A percentile compares a stretch with the other conserved stretches of the same genome.
Evolutionary conservation across 768 basidiomycete genomes (phyloP).

Genomic region (Lenzites betulinus): DNA sequence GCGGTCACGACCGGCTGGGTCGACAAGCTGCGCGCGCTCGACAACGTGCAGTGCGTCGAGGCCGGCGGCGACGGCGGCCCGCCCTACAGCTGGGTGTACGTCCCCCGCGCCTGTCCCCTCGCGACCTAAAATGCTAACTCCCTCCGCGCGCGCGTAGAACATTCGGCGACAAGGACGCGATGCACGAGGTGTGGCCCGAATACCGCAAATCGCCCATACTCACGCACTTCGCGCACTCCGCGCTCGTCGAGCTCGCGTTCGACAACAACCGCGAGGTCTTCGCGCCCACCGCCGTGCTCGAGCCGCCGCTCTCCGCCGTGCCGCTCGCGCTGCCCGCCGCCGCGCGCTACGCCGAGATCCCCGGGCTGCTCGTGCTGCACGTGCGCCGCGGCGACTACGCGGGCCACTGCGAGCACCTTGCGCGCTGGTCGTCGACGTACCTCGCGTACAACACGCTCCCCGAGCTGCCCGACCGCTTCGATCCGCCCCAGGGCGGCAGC

Average conservation of each 20-base stretch:
- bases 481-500: not conserved
- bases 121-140: not conserved
- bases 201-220: slow-evolving; percentile 52
- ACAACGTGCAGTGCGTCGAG: not conserved
- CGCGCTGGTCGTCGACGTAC: slow-evolving; percentile 35
- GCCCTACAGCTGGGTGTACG: not conserved
- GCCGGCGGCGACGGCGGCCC: not conserved
- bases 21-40: not conserved
- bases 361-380: slow-evolving; percentile 49
- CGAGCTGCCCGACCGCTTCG: slow-evolving; percentile 40
- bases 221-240: slow-evolving; percentile 51
- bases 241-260: slow-evolving; percentile 47
- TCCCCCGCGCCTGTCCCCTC: not conserved
- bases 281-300: not conserved
- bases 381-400: slow-evolving; percentile 52
- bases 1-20: not conserved
- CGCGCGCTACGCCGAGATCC: slow-evolving; percentile 28
- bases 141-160: not conserved
- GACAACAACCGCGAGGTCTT: slow-evolving; percentile 21
- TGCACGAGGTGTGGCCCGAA: slow-evolving; percentile 39
- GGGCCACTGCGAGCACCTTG: slow-evolving; percentile 44
- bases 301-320: not conserved
- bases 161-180: slow-evolving; percentile 20
- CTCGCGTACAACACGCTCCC: slow-evolving; percentile 47
- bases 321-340: slow-evolving; percentile 11